A percentile compares a stretch with the other conserved stretches of the same genome.
phyloP scores from a whole-genome alignment of 2,329 filamentous ascomycete species.

The Colletotrichum lindemuthianum region DNA sequence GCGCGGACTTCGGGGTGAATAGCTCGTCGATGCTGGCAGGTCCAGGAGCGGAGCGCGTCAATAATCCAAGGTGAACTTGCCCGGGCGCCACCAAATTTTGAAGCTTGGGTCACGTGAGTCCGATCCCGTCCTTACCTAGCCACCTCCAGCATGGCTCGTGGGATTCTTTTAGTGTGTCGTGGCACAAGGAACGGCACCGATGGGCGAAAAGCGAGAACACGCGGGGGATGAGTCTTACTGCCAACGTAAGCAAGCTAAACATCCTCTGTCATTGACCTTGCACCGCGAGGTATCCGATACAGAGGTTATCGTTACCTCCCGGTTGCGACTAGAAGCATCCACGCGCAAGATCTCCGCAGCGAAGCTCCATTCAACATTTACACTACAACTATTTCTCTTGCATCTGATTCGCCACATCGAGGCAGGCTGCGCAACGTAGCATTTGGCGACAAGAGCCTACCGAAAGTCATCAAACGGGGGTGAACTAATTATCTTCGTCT shows the following conservation, averaged over 20 bases:
- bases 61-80: slow-evolving; percentile 12
- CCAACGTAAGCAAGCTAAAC: too few species aligned
- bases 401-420: slow-evolving; percentile 14
- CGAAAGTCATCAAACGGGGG: slow-evolving; percentile 7
- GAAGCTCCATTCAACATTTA: slow-evolving; percentile 5
- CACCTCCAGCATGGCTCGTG: too few species aligned
- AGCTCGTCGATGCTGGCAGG: slow-evolving; percentile 20
- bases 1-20: slow-evolving; percentile 29
- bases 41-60: slow-evolving; percentile 31
- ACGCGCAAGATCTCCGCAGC: background rate
- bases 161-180: too few species aligned
- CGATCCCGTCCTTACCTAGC: too few species aligned
- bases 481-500: background rate
- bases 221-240: too few species aligned
- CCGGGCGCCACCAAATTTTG: slow-evolving; percentile 23
- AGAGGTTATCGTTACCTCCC: too few species aligned
- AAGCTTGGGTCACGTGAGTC: slow-evolving; percentile 13
- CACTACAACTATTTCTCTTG: slow-evolving; percentile 4
- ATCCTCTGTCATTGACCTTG: too few species aligned
- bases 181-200: too few species aligned
- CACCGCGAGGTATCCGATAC: too few species aligned
- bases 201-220: too few species aligned
- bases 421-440: too few species aligned
- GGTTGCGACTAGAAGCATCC: too few species aligned
- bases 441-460: background rate